Evolutionary conservation across 2,329 filamentous ascomycete species (phyloP), one percentile per base, ranked within the genome.

Genomic region (Chalaropsis ovoidea): DNA sequence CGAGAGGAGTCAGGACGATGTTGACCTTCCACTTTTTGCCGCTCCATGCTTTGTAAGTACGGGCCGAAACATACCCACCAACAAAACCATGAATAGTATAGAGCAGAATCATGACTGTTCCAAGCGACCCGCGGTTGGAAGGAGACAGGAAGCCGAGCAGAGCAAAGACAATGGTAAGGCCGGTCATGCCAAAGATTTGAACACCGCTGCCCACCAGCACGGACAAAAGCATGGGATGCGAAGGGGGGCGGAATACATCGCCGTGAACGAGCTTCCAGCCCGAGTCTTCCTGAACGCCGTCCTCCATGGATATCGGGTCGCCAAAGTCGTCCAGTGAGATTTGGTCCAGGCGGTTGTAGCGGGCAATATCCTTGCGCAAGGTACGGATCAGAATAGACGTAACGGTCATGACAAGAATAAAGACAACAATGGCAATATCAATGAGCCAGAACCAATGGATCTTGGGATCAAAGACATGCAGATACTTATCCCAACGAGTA

Each of bases 381-480:
- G 93, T 91, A 64, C 93, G 85, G 65, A 95, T 80, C 17, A 99
- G 81, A 60, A 97, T 90, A n/a, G 92, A 95, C 75, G 88, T 87
- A 69, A 99, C 94, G 71, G 94, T 96, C 58, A 91, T 84, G 43
- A 93, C 86, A 49, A 97, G 80, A 76, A 97, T 94, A 61, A 96
- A 82, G 62, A 99, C 92, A 68, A 99, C 95, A 56, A 97, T 86
- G 62, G 94, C 89, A 43, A 92, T 96, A 76, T 96, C 96, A 77
- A 97, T 89, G 62, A 99, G 85, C 67, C 92, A 96, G 79, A 97
- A 96, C 94, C 94, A 99, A 76, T 99, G 94, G 71, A 99, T 97
- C 79, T 94, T 95, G 63, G 94, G 92, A 75, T 97, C 92, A 73
- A 92, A 95, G 39, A 99, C 93, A 72, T 97, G 93, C 43, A 99